Base-by-base conservation (phyloP, 73 alveolate species). In the Symbiodinium natans region DNA sequence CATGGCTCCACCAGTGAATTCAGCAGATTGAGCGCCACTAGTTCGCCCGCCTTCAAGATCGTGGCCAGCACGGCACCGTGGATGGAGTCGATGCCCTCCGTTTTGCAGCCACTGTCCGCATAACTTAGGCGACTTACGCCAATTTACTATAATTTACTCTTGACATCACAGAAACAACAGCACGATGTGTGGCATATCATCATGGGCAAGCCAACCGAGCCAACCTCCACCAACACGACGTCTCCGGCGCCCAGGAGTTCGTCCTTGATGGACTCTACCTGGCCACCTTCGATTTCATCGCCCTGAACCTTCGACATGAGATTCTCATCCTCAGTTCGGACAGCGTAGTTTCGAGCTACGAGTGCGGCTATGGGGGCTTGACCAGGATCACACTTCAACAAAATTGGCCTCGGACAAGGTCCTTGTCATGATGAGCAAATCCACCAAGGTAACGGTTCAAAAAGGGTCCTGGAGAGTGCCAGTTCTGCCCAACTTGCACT, bases 1-100 rank as follows among this genome's bases (percentile, higher is more conserved):
- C n/a, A n/a, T n/a, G n/a, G n/a, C n/a, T n/a, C n/a, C n/a, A n/a
- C n/a, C n/a, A n/a, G n/a, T n/a, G n/a, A n/a, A n/a, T n/a, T n/a
- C n/a, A n/a, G n/a, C n/a, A n/a, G n/a, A n/a, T n/a, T n/a, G 46
- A 2, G 4, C 85, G 46, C 4, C 39, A 41, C 54, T 36, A 19
- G 87, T 8, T 33, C 41, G 41, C 8, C 43, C 41, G 87, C 96
- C 96, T 90, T 90, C 33, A 90, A 88, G 43, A 90, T 68, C 2
- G 96, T 90, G 87, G 96, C 96, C 48, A 90, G 87, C 56, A 71
- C 96, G 10, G 96, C 87, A n/a, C 96, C 96, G n/a, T 68, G 88
- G 34, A 90, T 90, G 77, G 88, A 84, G 43, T 90, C 96, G 13
- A 90, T 85, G 48, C 96, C 96, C 96, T 90, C 39, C 5, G 23